These are phyloP conservation scores for Mycena haematopus DNA, from an alignment of 768 basidiomycete species.

Conservation along the genomic window DNA sequence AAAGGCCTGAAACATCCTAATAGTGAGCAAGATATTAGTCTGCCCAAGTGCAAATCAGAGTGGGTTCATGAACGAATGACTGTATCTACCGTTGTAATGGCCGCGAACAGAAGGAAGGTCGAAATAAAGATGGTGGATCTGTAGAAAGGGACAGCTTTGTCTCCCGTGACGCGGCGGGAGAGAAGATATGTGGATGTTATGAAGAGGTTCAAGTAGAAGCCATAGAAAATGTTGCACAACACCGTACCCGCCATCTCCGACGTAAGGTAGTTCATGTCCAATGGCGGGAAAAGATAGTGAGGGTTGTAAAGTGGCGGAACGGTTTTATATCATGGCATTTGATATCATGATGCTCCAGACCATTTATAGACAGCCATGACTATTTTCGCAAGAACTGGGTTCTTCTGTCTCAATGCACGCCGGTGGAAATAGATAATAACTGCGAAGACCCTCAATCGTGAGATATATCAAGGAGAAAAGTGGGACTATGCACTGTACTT, in stretches of 20 bases:
- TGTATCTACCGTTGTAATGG: background rate
- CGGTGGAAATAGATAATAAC: no score
- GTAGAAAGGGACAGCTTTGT: background rate
- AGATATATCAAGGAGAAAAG: no score
- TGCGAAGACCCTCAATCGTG: no score
- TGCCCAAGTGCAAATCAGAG: background rate
- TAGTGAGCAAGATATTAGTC: background rate
- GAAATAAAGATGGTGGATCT: background rate
- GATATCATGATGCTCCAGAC: no score
- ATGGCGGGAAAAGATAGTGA: no score
- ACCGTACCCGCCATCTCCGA: background rate
- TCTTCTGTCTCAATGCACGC: no score
- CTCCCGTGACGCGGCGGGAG: background rate
- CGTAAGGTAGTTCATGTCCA: no score
- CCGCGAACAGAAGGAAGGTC: background rate
- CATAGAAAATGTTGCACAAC: background rate
- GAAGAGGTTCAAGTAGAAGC: background rate
- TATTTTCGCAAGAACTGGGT: no score
- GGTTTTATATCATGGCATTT: no score
- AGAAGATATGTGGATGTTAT: background rate
- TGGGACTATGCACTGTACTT: no score
- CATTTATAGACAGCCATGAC: no score
- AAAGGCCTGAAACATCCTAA: background rate
- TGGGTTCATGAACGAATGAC: background rate
- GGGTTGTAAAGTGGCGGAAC: no score